These are phyloP conservation scores for Medicago ruthenica DNA, from an alignment of 306 rosid species.

Conservation along the genomic window DNA sequence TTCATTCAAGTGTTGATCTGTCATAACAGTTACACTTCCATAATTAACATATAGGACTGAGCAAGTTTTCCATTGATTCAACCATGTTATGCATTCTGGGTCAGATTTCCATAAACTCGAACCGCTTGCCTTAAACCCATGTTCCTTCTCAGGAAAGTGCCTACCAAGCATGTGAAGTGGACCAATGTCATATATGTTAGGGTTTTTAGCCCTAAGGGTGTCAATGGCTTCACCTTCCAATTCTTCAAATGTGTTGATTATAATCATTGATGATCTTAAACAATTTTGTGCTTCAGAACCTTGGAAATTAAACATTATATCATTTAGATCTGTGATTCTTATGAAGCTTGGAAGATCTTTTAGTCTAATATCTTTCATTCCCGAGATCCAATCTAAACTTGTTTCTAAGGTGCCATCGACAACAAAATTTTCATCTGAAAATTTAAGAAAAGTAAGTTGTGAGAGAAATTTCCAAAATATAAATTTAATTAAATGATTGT, in stretches of 20 bases:
- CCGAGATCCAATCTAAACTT: conserved; percentile 24
- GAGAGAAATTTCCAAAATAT: too few species aligned
- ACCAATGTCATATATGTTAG: conserved; percentile 25
- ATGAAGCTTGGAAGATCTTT: conserved; percentile 34
- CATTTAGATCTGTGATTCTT: background rate
- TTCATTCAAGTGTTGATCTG: conserved; percentile 1
- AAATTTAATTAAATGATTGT: too few species aligned
- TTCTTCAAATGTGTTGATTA: conserved; percentile 18
- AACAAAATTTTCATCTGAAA: background rate
- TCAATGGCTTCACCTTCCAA: conserved; percentile 4
- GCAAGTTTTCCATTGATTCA: background rate
- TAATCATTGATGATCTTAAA: conserved; percentile 18
- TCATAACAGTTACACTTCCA: conserved; percentile 30
- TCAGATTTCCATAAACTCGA: conserved; percentile 36
- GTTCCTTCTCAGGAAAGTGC: conserved; percentile 8
- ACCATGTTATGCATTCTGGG: conserved; percentile 8
- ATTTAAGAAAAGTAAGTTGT: too few species aligned
- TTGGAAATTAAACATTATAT: conserved; percentile 10
- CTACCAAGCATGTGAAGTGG: conserved; percentile 11
- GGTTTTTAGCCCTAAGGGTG: background rate
- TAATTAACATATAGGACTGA: conserved; percentile 23
- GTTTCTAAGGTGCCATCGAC: background rate
- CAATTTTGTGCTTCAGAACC: background rate
- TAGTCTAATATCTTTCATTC: conserved; percentile 15
- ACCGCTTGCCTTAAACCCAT: background rate